Evolutionary conservation across 305 asterid genomes (phyloP).

Genomic region (Galium porrigens): DNA sequence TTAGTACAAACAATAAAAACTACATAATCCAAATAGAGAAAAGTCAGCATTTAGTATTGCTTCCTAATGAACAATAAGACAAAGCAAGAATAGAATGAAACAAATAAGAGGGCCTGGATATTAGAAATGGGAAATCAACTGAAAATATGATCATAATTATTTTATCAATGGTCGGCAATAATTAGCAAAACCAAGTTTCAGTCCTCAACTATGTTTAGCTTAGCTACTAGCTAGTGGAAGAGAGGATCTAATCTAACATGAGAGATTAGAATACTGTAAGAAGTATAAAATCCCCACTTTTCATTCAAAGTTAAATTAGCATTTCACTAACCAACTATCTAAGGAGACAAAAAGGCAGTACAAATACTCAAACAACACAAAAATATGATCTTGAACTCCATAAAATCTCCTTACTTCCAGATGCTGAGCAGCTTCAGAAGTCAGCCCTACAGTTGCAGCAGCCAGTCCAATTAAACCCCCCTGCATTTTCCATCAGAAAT

Average conservation of each 20-base stretch:
- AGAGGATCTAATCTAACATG: not conserved
- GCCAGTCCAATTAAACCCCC: conserved; percentile 97
- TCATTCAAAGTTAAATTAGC: not conserved
- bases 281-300: not conserved
- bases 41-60: not conserved
- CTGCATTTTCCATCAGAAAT: conserved; percentile 25
- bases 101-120: not conserved
- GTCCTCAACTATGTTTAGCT: not conserved
- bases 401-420: conserved; percentile 50
- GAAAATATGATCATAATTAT: not conserved
- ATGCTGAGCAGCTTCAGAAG: conserved; percentile 80
- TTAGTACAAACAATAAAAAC: conserved; percentile 6
- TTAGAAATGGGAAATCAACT: not conserved
- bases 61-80: not conserved
- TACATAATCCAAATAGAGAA: conserved; percentile 4
- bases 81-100: not conserved
- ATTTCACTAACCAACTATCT: not conserved
- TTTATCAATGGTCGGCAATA: not conserved
- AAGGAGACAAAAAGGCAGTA: not conserved
- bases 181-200: not conserved
- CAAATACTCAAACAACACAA: not conserved
- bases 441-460: conserved; percentile 90
- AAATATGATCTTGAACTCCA: not conserved
- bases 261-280: no score
- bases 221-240: not conserved